phyloP scores from a whole-genome alignment of 2,329 filamentous ascomycete species.

The Diaporthe citri region DNA sequence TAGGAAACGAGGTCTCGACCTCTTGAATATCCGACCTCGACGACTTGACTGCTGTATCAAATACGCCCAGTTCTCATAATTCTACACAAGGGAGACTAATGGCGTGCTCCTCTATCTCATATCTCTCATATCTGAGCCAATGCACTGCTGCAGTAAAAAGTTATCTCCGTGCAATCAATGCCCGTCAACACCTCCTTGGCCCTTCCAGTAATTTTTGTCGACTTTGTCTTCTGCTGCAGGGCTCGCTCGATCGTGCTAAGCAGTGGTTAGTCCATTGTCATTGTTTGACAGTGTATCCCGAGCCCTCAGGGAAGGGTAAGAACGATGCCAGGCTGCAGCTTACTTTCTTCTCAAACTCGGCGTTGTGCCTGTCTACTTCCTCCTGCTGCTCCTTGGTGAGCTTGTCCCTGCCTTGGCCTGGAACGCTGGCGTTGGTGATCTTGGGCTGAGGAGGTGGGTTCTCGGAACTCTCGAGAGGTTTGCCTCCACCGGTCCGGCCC shows the following conservation, averaged over 20 bases:
- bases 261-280: background rate
- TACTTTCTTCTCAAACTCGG: slow-evolving; percentile 64
- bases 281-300: background rate
- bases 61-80: background rate
- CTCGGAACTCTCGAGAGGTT: slow-evolving; percentile 50
- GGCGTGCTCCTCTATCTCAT: background rate
- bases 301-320: too few species aligned
- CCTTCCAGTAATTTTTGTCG: slow-evolving; percentile 66
- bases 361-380: slow-evolving; percentile 71
- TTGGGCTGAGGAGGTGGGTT: slow-evolving; percentile 61
- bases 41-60: background rate
- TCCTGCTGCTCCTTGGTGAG: slow-evolving; percentile 64
- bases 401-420: slow-evolving; percentile 48
- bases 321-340: background rate
- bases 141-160: background rate
- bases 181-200: slow-evolving; percentile 39
- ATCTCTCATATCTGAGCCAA: background rate
- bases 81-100: background rate
- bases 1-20: background rate
- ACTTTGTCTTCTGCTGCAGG: slow-evolving; percentile 63
- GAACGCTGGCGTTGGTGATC: slow-evolving; percentile 62
- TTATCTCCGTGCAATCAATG: background rate
- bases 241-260: slow-evolving; percentile 59
- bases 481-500: slow-evolving; percentile 56
- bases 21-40: background rate